phyloP scores from a whole-genome alignment of 1,284 basidiomycete species.

The Ceratobasidium sp. region DNA sequence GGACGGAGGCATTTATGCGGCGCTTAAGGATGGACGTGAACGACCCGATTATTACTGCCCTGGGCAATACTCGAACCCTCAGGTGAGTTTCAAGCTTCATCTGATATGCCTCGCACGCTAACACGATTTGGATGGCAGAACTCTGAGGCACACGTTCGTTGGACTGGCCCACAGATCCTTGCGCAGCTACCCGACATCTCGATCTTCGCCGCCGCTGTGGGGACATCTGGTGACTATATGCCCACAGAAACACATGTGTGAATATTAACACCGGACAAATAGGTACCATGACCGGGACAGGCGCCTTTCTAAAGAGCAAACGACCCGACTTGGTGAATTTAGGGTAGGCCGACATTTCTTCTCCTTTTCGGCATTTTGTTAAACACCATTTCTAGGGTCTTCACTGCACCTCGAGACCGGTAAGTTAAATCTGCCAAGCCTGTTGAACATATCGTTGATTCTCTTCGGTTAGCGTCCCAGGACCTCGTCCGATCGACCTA shows the following conservation, averaged over 20 bases:
- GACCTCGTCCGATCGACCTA: conserved; percentile 39
- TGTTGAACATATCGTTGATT: neutral
- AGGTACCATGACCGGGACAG: conserved; percentile 44
- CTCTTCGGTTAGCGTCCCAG: conserved; percentile 22
- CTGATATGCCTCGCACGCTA: too few relatives aligned
- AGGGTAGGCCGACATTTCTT: conserved; percentile 13
- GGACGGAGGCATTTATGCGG: conserved; percentile 43
- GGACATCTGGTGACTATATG: conserved; percentile 26
- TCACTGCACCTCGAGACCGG: conserved; percentile 42
- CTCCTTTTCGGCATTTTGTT: too few relatives aligned
- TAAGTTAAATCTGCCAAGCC: neutral
- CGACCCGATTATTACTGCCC: conserved; percentile 28
- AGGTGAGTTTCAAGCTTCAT: conserved; percentile 12
- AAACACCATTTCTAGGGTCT: conserved; percentile 33
- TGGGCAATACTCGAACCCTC: conserved; percentile 41
- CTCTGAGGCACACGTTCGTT: conserved; percentile 41
- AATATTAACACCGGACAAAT: neutral
- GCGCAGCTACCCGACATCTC: conserved; percentile 32
- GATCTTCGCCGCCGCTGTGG: conserved; percentile 37
- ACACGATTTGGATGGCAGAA: too few relatives aligned
- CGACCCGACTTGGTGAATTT: conserved; percentile 34
- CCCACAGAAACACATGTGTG: neutral
- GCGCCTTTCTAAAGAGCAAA: conserved; percentile 28
- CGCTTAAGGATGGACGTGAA: conserved; percentile 38
- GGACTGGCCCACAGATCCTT: conserved; percentile 40